Conservation (phyloP, 164 flowering plant species). For the Kingdonia uniflora region DNA sequence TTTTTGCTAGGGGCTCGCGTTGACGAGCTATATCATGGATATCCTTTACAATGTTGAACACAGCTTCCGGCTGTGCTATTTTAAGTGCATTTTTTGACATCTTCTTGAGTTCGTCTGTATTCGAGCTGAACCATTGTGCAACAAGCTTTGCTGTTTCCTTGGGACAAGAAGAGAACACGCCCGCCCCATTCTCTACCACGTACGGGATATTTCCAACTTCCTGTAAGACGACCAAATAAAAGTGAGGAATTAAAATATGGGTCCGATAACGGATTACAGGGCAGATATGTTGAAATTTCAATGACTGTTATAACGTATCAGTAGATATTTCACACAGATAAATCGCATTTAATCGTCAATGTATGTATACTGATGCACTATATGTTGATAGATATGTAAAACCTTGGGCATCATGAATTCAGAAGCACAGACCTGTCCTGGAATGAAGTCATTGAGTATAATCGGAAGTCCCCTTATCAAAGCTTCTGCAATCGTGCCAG, state of each 20-base stretch:
- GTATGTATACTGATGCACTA: no score
- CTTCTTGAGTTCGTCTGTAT: constrained; percentile 56
- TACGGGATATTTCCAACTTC: constrained; percentile 95
- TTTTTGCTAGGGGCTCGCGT: constrained; percentile 53
- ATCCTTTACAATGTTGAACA: constrained; percentile 89
- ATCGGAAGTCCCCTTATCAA: constrained; percentile 94
- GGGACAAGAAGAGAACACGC: constrained; percentile 76
- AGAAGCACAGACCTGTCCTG: constrained; percentile 75
- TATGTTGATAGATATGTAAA: no score
- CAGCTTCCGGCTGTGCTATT: constrained; percentile 92
- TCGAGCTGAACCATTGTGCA: constrained; percentile 84
- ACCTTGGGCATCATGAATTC: neutral
- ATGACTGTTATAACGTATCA: no score
- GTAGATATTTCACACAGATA: no score
- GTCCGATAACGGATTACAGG: no score
- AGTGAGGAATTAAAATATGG: no score
- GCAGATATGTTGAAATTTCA: no score
- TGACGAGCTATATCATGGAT: constrained; percentile 62
- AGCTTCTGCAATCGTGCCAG: constrained; percentile 97
- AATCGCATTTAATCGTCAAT: no score
- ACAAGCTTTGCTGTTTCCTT: constrained; percentile 75
- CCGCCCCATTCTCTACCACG: constrained; percentile 94
- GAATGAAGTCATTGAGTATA: constrained; percentile 91
- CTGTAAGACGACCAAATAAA: constrained; percentile 20
- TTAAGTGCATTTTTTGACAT: constrained; percentile 83